These are phyloP conservation scores for Epichloe brachyelytri DNA, from an alignment of 2,329 filamentous ascomycete species.

Conservation along the genomic window DNA sequence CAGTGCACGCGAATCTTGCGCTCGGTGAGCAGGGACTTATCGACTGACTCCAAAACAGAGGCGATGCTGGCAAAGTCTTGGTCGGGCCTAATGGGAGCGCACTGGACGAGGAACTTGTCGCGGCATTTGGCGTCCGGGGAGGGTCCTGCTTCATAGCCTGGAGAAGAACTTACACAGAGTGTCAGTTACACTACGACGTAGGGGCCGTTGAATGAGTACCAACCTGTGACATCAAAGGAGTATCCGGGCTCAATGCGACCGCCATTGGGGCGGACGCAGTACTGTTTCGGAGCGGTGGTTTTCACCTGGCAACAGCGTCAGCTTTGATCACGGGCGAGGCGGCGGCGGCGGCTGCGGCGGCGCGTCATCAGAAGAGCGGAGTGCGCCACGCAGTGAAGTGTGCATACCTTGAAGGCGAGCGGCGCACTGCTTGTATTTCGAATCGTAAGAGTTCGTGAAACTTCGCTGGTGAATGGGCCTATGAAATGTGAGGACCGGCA, in stretches of 20 bases:
- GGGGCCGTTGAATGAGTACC: not conserved
- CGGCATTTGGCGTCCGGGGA: conserved; percentile 77
- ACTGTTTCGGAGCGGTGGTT: conserved; percentile 98
- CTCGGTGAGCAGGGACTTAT: conserved; percentile 73
- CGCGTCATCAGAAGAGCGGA: not conserved
- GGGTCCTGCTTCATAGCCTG: conserved; percentile 98
- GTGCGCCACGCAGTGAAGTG: conserved; percentile 7
- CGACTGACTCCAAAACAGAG: conserved; percentile 67
- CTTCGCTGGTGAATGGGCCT: conserved; percentile 57
- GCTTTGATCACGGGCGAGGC: not conserved
- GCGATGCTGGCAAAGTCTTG: conserved; percentile 73
- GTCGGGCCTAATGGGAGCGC: conserved; percentile 68
- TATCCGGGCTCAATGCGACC: conserved; percentile 86
- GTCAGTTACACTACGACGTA: conserved; percentile 8
- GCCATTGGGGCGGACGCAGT: conserved; percentile 94
- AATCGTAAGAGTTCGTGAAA: conserved; percentile 51
- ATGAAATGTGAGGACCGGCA: conserved; percentile 8
- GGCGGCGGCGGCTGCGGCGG: not conserved
- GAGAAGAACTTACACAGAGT: conserved; percentile 55
- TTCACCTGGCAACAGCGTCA: conserved; percentile 56
- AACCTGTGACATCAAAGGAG: conserved; percentile 86
- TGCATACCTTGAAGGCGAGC: conserved; percentile 55
- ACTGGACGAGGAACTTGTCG: conserved; percentile 97
- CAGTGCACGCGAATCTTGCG: conserved; percentile 92
- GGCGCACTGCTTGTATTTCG: conserved; percentile 50